phyloP scores from a whole-genome alignment of 805 yeast genomes.

The Saccharomycopsis microspora region DNA sequence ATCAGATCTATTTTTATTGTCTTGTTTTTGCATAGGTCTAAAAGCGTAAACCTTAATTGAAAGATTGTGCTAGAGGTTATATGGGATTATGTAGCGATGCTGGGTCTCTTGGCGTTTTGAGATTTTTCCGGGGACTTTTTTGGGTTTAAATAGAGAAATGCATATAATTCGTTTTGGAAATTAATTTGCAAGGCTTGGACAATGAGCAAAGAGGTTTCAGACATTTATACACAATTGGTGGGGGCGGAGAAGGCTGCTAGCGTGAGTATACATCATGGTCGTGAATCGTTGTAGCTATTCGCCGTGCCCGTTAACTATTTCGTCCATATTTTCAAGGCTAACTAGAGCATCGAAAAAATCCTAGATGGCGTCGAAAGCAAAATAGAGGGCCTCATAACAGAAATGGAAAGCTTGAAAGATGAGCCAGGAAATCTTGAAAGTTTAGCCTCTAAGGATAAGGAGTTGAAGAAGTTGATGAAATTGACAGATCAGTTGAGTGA shows the following conservation, averaged over 20 bases:
- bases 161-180: not conserved
- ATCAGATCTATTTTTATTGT: too few relatives aligned
- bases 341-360: constrained; percentile 3
- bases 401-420: not conserved
- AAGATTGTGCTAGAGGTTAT: too few relatives aligned
- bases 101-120: too few relatives aligned
- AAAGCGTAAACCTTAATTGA: too few relatives aligned
- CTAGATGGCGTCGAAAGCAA: constrained; percentile 4
- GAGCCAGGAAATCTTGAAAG: not conserved
- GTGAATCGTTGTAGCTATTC: not conserved
- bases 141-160: too few relatives aligned
- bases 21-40: too few relatives aligned
- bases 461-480: not conserved
- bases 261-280: constrained; percentile 17
- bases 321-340: not conserved
- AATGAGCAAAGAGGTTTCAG: constrained; percentile 30
- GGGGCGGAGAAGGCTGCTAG: constrained; percentile 61
- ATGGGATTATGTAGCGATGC: too few relatives aligned
- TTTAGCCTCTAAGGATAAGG: not conserved
- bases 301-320: not conserved
- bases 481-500: not conserved
- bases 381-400: not conserved
- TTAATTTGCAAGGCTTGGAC: not conserved
- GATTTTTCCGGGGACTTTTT: too few relatives aligned
- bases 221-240: constrained; percentile 46